Evolutionary conservation across 176 grass and related monocot genomes (phyloP), one percentile per base, ranked within the genome.

Genomic region (Chrysopogon serrulatus): DNA sequence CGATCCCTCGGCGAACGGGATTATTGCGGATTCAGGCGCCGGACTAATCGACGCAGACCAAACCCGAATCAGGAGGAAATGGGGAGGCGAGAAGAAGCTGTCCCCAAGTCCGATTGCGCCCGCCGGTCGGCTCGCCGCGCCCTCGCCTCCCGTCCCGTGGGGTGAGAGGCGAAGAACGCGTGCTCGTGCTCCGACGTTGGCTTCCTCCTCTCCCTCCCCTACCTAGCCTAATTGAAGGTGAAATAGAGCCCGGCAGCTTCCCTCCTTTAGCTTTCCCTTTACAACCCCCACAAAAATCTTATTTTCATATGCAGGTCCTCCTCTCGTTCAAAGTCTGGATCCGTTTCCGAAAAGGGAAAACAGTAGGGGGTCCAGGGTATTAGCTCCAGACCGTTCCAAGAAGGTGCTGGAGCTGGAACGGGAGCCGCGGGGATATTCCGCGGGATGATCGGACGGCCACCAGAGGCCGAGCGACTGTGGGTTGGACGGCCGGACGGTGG

Each of bases 161-260:
- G 63, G 87, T 34, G 82, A 75, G 83, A 73, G 84, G 75, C 68
- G 88, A 79, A 47, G 79, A 83, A 90, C 74, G 79, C 75, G 76
- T 35, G 33, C 39, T 2, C 45, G 48, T 62, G 42, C 51, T 53
- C 78, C 44, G 16, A 54, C 37, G 59, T 53, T 48, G 61, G 77
- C 64, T 43, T n/a, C 62, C 13, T 12, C 18, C 32, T 28, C 10
- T 14, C 30, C 69, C 11, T 6, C 23, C 32, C 5, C 60, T 2
- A 1, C 17, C 24, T 39, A 34, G 4, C 65, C 71, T 53, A 32
- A 63, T 65, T 28, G 35, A 28, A 60, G 79, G 19, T 33, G 74
- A 56, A 68, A 86, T 42, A 74, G n/a, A 11, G 40, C 51, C 82
- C 78, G 8, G 40, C 40, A 23, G 3, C 64, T 57, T 78, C 83